These are phyloP conservation scores for Boletus tylopilopsis DNA, from an alignment of 768 basidiomycete species.

Conservation along the genomic window DNA sequence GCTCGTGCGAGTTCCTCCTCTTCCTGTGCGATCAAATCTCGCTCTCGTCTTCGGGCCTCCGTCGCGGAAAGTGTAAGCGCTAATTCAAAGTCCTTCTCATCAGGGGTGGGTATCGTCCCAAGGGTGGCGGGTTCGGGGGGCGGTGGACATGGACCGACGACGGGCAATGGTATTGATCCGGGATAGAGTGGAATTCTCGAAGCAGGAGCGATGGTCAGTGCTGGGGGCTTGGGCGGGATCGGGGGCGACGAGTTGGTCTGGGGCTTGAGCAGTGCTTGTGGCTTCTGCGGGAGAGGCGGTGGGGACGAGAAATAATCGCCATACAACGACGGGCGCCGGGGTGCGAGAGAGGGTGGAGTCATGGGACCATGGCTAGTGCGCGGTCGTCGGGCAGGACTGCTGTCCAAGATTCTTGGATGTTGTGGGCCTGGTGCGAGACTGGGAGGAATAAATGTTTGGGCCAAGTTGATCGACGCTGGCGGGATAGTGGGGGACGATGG, in stretches of 20 bases:
- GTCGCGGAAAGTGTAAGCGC: constrained; percentile 44
- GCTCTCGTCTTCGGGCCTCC: constrained; percentile 34
- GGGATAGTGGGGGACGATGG: neutral
- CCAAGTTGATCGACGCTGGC: too few relatives aligned
- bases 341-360: constrained; percentile 7
- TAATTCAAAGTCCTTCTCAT: constrained; percentile 45
- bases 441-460: constrained; percentile 17
- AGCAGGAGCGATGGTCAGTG: constrained; percentile 9
- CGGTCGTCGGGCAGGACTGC: constrained; percentile 6
- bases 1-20: constrained; percentile 67
- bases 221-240: constrained; percentile 38
- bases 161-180: constrained; percentile 24
- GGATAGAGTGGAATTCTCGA: constrained; percentile 33
- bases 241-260: constrained; percentile 37
- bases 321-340: constrained; percentile 20
- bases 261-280: constrained; percentile 22
- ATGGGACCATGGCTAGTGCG: constrained; percentile 9
- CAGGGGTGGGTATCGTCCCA: constrained; percentile 23
- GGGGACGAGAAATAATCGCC: constrained; percentile 27
- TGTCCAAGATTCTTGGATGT: constrained; percentile 22
- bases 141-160: constrained; percentile 9
- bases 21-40: constrained; percentile 37
- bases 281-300: constrained; percentile 32
- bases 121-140: constrained; percentile 2
- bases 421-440: constrained; percentile 25